These are phyloP conservation scores for Fusarium coffeatum DNA, from an alignment of 2,329 filamentous ascomycete species.

Conservation along the genomic window DNA sequence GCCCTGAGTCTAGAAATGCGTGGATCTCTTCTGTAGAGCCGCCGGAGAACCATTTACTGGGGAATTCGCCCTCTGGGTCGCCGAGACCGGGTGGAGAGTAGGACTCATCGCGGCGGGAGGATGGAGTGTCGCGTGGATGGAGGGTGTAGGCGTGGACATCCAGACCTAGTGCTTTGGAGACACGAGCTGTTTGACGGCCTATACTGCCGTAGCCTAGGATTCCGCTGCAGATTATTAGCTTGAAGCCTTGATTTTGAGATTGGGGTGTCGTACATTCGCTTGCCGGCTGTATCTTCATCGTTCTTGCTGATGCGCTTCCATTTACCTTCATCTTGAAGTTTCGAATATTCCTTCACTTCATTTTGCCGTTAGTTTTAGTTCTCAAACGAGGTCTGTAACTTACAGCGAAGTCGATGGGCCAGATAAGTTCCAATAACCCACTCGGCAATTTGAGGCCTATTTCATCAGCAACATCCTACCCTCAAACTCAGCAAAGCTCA, in stretches of 20 bases:
- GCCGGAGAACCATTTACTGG: slow-evolving; percentile 64
- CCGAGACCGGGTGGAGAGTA: slow-evolving; percentile 77
- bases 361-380: accelerated
- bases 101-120: slow-evolving; percentile 70
- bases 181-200: slow-evolving; percentile 64
- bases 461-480: not conserved
- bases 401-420: slow-evolving; percentile 60
- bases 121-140: slow-evolving; percentile 72
- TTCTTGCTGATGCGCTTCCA: slow-evolving; percentile 54
- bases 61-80: slow-evolving; percentile 62
- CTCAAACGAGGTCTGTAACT: slow-evolving; percentile 30
- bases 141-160: slow-evolving; percentile 81
- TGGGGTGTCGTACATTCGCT: slow-evolving; percentile 59
- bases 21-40: slow-evolving; percentile 57
- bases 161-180: slow-evolving; percentile 75
- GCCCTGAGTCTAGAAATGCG: slow-evolving; percentile 61
- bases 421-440: slow-evolving; percentile 67
- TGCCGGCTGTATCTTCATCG: slow-evolving; percentile 52
- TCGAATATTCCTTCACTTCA: slow-evolving; percentile 59
- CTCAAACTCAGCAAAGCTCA: slow-evolving; percentile 42
- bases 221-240: slow-evolving; percentile 50
- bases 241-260: accelerated
- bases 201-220: slow-evolving; percentile 68
- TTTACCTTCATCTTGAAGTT: slow-evolving; percentile 56
- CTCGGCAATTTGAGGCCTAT: slow-evolving; percentile 66